A percentile compares a stretch with the other conserved stretches of the same genome.
Conservation (phyloP, 2,329 filamentous ascomycete genomes). For the Fusarium avenaceum region DNA sequence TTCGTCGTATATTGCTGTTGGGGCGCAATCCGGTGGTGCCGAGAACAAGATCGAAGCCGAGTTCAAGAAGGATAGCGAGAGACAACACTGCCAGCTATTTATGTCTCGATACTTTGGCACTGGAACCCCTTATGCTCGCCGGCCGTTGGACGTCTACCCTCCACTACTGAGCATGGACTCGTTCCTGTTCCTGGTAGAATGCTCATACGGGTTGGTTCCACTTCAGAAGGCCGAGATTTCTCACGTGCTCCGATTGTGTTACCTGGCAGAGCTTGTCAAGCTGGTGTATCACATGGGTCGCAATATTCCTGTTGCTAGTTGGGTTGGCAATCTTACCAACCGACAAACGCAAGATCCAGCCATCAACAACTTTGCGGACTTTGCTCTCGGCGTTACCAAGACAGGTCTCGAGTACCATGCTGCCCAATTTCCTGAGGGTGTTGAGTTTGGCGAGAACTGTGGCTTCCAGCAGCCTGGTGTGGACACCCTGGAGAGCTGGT, state of each 20-base stretch:
- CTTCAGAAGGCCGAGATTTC: conserved; percentile 79
- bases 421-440: conserved; percentile 47
- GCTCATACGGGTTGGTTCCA: conserved; percentile 76
- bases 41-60: conserved; percentile 75
- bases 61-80: conserved; percentile 75
- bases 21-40: conserved; percentile 72
- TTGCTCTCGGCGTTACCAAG: conserved; percentile 64
- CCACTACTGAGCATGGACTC: conserved; percentile 77
- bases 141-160: conserved; percentile 61
- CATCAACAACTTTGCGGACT: conserved; percentile 68
- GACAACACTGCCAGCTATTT: conserved; percentile 83
- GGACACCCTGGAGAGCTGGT: conserved; percentile 66
- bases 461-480: conserved; percentile 70
- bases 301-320: conserved; percentile 65
- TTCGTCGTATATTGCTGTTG: conserved; percentile 84
- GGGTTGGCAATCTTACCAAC: conserved; percentile 62
- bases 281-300: conserved; percentile 73
- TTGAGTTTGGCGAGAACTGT: conserved; percentile 54
- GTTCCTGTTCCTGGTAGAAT: conserved; percentile 86
- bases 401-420: conserved; percentile 59
- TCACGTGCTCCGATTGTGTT: conserved; percentile 87
- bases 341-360: conserved; percentile 60
- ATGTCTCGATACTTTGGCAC: conserved; percentile 67
- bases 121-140: conserved; percentile 57
- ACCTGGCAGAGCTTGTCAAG: conserved; percentile 91